Evolutionary conservation across 352 stramenopile species (phyloP), one percentile per base, ranked within the genome.

Genomic region (Globisporangium canariense): DNA sequence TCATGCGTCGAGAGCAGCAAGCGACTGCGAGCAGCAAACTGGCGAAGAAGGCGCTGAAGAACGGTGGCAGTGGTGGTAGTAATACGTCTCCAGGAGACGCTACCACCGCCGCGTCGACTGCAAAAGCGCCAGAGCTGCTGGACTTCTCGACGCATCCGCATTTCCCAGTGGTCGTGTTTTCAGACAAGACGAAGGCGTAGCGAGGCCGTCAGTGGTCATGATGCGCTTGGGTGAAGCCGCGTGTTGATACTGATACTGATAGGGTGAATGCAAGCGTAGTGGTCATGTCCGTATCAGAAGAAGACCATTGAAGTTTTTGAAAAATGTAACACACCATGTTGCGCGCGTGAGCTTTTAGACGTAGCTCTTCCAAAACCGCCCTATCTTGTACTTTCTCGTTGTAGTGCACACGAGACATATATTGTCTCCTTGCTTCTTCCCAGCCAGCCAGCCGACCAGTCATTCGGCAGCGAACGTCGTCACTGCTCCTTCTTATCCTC

Each of bases 111-210:
- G 18, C 60, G 22, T 51, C 59, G 18, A 8, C 4, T 38, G 69
- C 66, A 61, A 64, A 54, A 32, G 46, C 46, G 16, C 63, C 64
- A 30, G 72, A 77, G 57, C 65, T 76, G 55, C 73, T 91, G 5
- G 78, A 93, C 60, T 91, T 90, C 52, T 76, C 77, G 28, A 70
- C 76, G 52, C 84, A 93, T 60, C 80, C 82, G 30, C 82, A 91
- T 52, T 93, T 90, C 61, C 81, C 83, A 0, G 71, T 90, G 13
- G 66, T 89, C 14, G 47, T 68, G n/a, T 86, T 90, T 57, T 57
- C 65, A 5, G 59, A 67, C 43, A 64, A 67, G 46, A 30, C 46
- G 6, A 72, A 50, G 36, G 51, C 50, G 36, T 65, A 58, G 16
- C 2, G 40, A 46, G 1, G 14, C 40, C 13, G 18, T 8, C 32